phyloP scores from a whole-genome alignment of 148 eudicot genomes.

The Camellia japonica region DNA sequence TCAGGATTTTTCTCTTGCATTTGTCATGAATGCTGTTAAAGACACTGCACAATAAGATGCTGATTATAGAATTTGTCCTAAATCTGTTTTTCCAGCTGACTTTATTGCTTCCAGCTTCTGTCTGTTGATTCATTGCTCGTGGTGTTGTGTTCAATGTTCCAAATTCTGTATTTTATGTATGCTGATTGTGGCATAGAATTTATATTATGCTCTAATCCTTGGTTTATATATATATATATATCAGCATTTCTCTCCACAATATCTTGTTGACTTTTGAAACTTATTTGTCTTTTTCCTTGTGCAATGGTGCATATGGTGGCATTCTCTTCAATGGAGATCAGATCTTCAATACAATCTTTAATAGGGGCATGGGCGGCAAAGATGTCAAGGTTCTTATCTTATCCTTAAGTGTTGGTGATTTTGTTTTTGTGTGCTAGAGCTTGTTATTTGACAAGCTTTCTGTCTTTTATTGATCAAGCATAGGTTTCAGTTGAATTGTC shows the following conservation, averaged over 20 bases:
- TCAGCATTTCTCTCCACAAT: background rate
- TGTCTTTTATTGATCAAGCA: background rate
- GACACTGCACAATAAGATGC: background rate
- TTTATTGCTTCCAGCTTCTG: background rate
- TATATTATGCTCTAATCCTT: no score
- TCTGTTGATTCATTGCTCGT: background rate
- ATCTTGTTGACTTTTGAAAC: background rate
- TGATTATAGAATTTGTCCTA: background rate
- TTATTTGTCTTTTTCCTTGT: background rate
- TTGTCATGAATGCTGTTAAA: background rate
- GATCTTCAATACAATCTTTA: slow-evolving; percentile 44
- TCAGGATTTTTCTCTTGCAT: background rate
- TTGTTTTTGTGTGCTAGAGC: background rate
- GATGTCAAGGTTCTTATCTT: slow-evolving; percentile 54
- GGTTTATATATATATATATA: no score
- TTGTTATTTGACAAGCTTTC: background rate
- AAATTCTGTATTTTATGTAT: background rate
- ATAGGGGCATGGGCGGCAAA: slow-evolving; percentile 41
- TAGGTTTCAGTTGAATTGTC: slow-evolving; percentile 72
- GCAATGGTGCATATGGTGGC: slow-evolving; percentile 14
- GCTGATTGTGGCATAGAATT: background rate
- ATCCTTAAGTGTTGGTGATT: background rate
- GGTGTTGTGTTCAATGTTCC: background rate
- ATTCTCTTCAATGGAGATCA: slow-evolving; percentile 23
- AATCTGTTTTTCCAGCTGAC: background rate